Percentiles rank a stretch among this genome's conserved stretches.
These are phyloP conservation scores for Misopates orontium DNA, from an alignment of 257 asterid species.

Conservation along the genomic window DNA sequence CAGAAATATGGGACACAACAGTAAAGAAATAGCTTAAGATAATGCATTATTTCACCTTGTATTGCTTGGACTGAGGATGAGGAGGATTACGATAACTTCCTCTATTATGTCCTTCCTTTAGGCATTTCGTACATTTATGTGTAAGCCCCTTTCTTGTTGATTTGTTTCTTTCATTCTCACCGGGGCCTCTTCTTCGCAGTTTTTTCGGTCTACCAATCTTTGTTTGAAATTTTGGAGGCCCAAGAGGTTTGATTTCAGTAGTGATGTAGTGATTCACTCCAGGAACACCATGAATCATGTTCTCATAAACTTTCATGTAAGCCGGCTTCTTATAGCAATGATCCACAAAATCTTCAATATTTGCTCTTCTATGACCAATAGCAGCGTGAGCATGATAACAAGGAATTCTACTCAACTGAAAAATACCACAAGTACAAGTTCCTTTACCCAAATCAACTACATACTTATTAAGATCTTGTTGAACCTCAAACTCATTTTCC, in stretches of 20 bases:
- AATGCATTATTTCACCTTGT: background rate
- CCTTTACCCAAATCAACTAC: background rate
- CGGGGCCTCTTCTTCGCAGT: background rate
- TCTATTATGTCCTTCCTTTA: background rate
- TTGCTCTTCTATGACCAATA: background rate
- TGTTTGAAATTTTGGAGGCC: background rate
- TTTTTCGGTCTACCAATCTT: background rate
- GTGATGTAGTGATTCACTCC: background rate
- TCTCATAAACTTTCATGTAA: background rate
- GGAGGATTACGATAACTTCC: background rate
- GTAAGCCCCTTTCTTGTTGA: background rate
- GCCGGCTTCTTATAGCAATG: background rate
- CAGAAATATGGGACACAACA: too few relatives aligned
- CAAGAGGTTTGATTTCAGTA: background rate
- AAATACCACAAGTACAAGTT: conserved; percentile 7
- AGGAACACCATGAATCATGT: conserved; percentile 4
- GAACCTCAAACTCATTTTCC: too few relatives aligned
- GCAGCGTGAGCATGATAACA: conserved; percentile 7
- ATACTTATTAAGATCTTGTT: too few relatives aligned
- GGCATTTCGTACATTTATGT: background rate
- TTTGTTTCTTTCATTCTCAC: background rate
- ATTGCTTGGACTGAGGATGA: background rate
- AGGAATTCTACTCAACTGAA: background rate
- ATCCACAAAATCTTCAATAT: background rate
- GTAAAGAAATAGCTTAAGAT: too few relatives aligned